Evolutionary conservation across 192 early-diverging fungal species (phyloP).

Genomic region (Mortierella hygrophila): DNA sequence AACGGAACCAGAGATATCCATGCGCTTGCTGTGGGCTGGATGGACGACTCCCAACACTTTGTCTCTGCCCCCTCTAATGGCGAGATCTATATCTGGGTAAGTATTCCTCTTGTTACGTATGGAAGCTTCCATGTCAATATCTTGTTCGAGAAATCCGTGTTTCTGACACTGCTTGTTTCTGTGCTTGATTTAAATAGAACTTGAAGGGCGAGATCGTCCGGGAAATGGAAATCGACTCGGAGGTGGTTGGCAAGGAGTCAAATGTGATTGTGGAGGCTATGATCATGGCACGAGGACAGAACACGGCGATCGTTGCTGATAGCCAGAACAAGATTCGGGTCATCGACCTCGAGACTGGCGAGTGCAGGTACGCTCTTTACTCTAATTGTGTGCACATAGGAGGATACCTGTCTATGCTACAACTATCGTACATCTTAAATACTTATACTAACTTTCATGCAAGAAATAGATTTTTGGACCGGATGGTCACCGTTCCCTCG

Average conservation of each 20-base stretch:
- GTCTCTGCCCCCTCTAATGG: conserved; percentile 18
- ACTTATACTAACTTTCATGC: not conserved
- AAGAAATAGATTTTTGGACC: conserved; percentile 14
- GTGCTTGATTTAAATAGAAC: conserved; percentile 12
- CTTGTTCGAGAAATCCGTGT: not conserved
- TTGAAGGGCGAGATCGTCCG: conserved; percentile 27
- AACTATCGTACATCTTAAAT: too few species aligned
- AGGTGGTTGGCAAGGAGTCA: not conserved
- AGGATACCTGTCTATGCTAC: too few species aligned
- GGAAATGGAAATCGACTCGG: conserved; percentile 14
- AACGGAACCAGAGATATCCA: conserved; percentile 14
- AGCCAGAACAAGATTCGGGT: conserved; percentile 8
- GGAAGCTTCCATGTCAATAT: not conserved
- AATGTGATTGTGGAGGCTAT: not conserved
- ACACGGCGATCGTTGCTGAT: conserved; percentile 18
- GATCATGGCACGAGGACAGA: conserved; percentile 35
- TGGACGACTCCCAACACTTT: conserved; percentile 34
- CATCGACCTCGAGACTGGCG: conserved; percentile 18
- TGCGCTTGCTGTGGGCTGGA: conserved; percentile 31
- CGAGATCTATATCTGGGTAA: conserved; percentile 31
- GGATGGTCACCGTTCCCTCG: conserved; percentile 9
- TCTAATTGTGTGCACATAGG: not conserved
- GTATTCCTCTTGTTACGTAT: not conserved
- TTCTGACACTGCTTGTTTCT: not conserved
- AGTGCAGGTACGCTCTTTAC: conserved; percentile 18